Evolutionary conservation across 345 rosid genomes (phyloP).

Genomic region (Corymbia maculata): DNA sequence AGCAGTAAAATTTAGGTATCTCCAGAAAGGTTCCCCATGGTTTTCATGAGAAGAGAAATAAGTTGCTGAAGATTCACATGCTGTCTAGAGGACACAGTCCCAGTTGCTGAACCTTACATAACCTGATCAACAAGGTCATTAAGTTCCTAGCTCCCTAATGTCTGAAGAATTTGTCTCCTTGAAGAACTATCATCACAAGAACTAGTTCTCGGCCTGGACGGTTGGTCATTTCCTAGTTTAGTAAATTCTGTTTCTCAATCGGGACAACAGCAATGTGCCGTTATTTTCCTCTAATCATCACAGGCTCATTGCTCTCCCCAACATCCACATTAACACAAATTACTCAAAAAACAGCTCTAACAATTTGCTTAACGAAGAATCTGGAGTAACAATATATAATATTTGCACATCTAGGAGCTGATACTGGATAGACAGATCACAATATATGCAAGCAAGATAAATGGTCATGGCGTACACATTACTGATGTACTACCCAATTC

Average conservation of each 20-base stretch:
- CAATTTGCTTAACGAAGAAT: not conserved
- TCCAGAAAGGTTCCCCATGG: not conserved
- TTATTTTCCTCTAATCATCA: not conserved
- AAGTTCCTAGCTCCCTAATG: not conserved
- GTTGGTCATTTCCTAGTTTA: not conserved
- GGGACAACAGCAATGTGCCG: not conserved
- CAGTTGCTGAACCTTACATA: not conserved
- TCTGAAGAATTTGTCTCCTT: not conserved
- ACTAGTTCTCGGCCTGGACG: not conserved
- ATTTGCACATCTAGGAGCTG: not conserved
- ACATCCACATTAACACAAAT: not conserved
- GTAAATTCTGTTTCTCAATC: not conserved
- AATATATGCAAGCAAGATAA: not conserved
- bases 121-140: not conserved
- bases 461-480: not conserved
- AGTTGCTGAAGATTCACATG: not conserved
- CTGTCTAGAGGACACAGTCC: not conserved
- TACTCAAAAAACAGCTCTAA: not conserved
- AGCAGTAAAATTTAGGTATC: not conserved
- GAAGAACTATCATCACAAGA: not conserved
- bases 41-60: not conserved
- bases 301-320: not conserved
- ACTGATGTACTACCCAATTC: not conserved
- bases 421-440: not conserved
- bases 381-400: not conserved